Percentiles rank a stretch among this genome's conserved stretches.
Conservation (phyloP, 2,329 filamentous ascomycete species). For the Furcasterigmium furcatum region DNA sequence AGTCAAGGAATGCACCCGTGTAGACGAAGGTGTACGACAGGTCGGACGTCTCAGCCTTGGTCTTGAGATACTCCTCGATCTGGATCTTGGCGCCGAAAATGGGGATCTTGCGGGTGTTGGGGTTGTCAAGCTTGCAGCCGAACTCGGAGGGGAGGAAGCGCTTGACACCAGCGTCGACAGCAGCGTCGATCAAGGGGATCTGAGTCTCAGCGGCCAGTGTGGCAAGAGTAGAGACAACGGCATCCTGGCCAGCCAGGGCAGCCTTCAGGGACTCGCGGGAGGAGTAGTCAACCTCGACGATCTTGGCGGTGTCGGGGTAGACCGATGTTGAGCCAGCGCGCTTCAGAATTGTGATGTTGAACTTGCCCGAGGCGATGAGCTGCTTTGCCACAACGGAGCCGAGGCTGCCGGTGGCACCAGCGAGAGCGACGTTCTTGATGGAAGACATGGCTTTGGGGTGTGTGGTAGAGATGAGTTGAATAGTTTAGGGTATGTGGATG, state of each 20-base stretch:
- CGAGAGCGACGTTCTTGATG: conserved; percentile 3
- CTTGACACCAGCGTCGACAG: conserved; percentile 48
- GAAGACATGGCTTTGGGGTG: neutral
- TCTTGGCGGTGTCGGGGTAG: conserved; percentile 22
- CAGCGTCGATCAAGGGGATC: conserved; percentile 46
- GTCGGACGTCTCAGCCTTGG: conserved; percentile 6
- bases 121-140: conserved; percentile 21
- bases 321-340: conserved; percentile 35
- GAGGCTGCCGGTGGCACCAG: conserved; percentile 24
- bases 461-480: neutral
- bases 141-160: conserved; percentile 53
- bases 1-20: conserved; percentile 38
- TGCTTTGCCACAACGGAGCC: conserved; percentile 23
- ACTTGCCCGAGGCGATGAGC: conserved; percentile 22
- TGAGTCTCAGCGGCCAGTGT: conserved; percentile 37
- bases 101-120: conserved; percentile 12
- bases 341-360: conserved; percentile 31
- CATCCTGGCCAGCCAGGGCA: conserved; percentile 54
- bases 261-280: conserved; percentile 39
- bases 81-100: conserved; percentile 15
- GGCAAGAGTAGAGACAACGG: conserved; percentile 45
- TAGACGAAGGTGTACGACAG: conserved; percentile 29
- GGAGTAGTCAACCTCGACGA: conserved; percentile 30
- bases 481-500: neutral
- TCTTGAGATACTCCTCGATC: conserved; percentile 10